Base-by-base conservation (phyloP, 1,139 yeast genomes). In the Candida tetrigidarum region DNA sequence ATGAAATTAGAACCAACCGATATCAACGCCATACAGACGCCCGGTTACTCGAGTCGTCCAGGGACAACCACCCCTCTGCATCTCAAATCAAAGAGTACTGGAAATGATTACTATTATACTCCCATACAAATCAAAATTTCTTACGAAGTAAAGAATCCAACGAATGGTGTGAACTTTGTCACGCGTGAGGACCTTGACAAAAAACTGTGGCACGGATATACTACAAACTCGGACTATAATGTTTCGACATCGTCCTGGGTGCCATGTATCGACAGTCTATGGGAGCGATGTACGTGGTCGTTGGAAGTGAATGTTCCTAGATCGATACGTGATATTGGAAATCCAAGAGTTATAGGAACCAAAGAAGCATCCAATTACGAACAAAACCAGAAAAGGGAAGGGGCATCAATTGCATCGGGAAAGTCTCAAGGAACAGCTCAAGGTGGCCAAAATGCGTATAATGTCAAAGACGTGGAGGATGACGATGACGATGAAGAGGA, bases 241-340 rank as follows among this genome's bases (percentile, higher is more conserved):
- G 76, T 87, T 7, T 82, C 96, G 11, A 88, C 98, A 0, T 88
- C 97, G 1, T 85, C 91, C 16, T 95, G 99, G 99, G 87, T 93
- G 39, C 99, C 99, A 0, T 95, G 99, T 60, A 76, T 93, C 4
- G 98, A 95, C 55, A 89, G 87, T 39, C 63, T 91, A 29, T 86
- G 93, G 81, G 97, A 91, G 55, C 80, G 91, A 48, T 86, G 88
- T 39, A 87, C 97, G 0, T 95, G 99, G 99, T 91, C 92, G 49
- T 64, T 95, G 12, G 96, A 90, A 56, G 73, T 95, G 12, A 81
- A 84, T 49, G 82, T 90, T 1, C 97, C 97, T 0, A 78, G 91
- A 54, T 85, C 95, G 0, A 76, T 92, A 1, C 82, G 81, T 37
- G 92, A 88, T 62, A 79, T 88, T 27, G 86, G 89, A 1, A 67